Percentiles rank a stretch among this genome's conserved stretches.
These are phyloP conservation scores for Rosa multiflora DNA, from an alignment of 306 rosid species.

Conservation along the genomic window DNA sequence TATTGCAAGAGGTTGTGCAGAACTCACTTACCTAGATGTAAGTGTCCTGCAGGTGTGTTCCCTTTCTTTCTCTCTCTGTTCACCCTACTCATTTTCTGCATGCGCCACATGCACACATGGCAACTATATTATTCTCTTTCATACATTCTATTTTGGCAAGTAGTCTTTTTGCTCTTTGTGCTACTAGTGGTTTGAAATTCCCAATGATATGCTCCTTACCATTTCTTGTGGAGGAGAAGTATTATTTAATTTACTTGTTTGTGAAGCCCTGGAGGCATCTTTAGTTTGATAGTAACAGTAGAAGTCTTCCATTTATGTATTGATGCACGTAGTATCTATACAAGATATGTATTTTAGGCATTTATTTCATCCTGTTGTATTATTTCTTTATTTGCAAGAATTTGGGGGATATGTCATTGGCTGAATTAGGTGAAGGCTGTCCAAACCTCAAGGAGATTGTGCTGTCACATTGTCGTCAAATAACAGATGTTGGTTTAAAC, in stretches of 20 bases:
- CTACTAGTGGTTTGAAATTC: not conserved
- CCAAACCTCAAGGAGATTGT: conserved; percentile 65
- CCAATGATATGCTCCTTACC: not conserved
- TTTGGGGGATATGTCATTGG: conserved; percentile 88
- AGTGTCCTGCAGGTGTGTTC: conserved; percentile 85
- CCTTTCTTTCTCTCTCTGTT: conserved; percentile 11
- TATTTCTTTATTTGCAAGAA: conserved; percentile 43
- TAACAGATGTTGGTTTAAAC: conserved; percentile 79
- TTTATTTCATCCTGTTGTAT: conserved; percentile 9
- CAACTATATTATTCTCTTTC: not conserved
- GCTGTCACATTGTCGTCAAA: conserved; percentile 84
- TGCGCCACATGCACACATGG: not conserved
- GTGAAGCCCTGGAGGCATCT: not conserved
- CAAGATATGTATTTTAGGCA: not conserved
- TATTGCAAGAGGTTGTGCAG: conserved; percentile 87
- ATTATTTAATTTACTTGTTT: not conserved
- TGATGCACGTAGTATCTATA: not conserved
- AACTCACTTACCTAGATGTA: conserved; percentile 66
- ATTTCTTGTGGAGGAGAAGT: not conserved
- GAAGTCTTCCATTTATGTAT: not conserved
- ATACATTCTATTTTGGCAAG: not conserved
- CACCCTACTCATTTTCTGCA: not conserved
- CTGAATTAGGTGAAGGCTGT: conserved; percentile 83
- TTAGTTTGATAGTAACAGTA: not conserved
- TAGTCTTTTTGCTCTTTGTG: not conserved